Evolutionary conservation across 2,329 filamentous ascomycete genomes (phyloP).

Genomic region (Sporothrix phasma): DNA sequence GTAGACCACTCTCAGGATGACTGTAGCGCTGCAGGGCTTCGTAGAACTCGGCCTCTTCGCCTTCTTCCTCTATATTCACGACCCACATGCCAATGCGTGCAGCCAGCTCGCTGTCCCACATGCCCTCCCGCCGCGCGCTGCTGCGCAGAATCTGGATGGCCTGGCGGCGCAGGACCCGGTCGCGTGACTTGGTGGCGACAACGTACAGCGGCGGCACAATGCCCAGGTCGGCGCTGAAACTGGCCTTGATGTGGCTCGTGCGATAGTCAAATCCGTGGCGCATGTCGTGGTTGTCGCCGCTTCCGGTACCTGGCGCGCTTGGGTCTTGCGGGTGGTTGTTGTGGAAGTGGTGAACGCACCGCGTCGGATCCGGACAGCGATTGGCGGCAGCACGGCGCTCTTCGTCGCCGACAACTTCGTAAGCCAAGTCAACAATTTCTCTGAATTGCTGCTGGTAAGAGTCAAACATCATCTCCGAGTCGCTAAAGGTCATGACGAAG

Average conservation of each 20-base stretch:
- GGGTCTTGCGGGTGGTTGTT: not conserved
- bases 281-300: not conserved
- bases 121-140: conserved; percentile 53
- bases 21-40: not conserved
- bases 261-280: conserved; percentile 35
- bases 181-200: conserved; percentile 56
- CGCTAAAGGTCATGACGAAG: conserved; percentile 51
- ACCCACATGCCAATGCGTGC: conserved; percentile 48
- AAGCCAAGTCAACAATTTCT: conserved; percentile 45
- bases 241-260: conserved; percentile 45
- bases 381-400: conserved; percentile 40
- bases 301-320: not conserved
- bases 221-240: conserved; percentile 54
- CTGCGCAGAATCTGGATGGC: conserved; percentile 52
- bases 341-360: conserved; percentile 28
- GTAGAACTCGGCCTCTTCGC: conserved; percentile 24
- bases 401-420: conserved; percentile 50
- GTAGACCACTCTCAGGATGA: not conserved
- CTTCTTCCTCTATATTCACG: conserved; percentile 43
- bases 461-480: conserved; percentile 50
- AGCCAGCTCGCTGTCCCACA: conserved; percentile 57
- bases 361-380: conserved; percentile 34
- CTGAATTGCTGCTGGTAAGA: conserved; percentile 41
- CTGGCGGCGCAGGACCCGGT: conserved; percentile 44
- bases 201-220: conserved; percentile 56